Conservation (phyloP, 2,329 filamentous ascomycete species). For the Aspergillus caelatus region DNA sequence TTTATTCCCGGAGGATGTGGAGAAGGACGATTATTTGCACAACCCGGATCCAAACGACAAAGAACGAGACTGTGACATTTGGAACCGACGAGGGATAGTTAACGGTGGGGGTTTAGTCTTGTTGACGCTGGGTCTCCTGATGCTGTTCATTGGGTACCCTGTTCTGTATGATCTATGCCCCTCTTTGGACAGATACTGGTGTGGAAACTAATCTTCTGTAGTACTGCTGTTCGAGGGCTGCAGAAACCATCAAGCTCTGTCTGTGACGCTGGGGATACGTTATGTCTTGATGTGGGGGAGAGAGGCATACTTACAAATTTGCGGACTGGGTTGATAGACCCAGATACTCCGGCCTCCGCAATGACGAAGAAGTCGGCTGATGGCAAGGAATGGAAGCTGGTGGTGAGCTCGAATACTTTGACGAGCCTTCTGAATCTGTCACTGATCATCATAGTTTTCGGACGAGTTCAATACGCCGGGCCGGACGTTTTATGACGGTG, state of each 20-base stretch:
- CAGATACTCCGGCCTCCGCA: conserved; percentile 64
- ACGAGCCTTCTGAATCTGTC: not conserved
- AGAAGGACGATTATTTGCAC: conserved; percentile 73
- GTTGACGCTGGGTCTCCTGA: conserved; percentile 62
- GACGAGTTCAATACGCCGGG: conserved; percentile 72
- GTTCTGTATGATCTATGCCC: conserved; percentile 58
- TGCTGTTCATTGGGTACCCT: conserved; percentile 70
- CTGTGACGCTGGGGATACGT: conserved; percentile 42
- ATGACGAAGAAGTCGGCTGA: conserved; percentile 59
- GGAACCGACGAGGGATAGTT: conserved; percentile 63
- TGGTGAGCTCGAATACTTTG: conserved; percentile 47
- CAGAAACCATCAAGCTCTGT: conserved; percentile 29
- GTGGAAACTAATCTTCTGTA: conserved; percentile 32
- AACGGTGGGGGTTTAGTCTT: conserved; percentile 67
- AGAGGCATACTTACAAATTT: conserved; percentile 62
- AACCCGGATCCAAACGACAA: conserved; percentile 70
- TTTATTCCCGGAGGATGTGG: conserved; percentile 71
- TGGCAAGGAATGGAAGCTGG: conserved; percentile 65
- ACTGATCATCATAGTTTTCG: conserved; percentile 55
- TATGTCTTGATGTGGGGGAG: conserved; percentile 55
- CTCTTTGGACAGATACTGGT: conserved; percentile 5
- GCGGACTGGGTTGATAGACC: conserved; percentile 65
- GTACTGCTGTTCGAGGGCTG: conserved; percentile 59
- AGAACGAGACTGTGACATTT: conserved; percentile 65
- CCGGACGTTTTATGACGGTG: conserved; percentile 70